Base-by-base conservation (phyloP, 164 flowering plant genomes). In the Aristolochia contorta region DNA sequence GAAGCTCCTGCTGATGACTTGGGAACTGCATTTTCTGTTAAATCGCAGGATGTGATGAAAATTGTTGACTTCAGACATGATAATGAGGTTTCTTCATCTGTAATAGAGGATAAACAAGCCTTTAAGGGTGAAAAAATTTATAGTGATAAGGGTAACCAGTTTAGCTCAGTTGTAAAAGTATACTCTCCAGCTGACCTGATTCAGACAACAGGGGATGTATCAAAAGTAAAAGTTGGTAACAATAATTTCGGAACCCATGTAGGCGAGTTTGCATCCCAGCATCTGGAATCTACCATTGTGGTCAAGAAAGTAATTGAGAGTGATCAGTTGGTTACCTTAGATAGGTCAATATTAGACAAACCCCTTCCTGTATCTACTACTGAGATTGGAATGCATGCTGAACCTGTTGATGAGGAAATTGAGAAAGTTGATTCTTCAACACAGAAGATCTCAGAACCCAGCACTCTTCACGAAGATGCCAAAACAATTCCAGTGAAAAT, bases 121-220 rank as follows among this genome's bases (percentile, higher is more conserved):
- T 47, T 47, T 43, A 25, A 64, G 41, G 65, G 47, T 32, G 66
- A 33, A 47, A 67, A 25, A 59, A 60, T 37, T 22, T 46, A 48
- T 37, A 22, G 46, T 60, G 33, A 53, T 48, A 59, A 19, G 18
- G 67, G 51, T 64, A 65, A 49, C 10, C 33, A 47, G 54, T 65
- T 72, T 45, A 56, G 49, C 54, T 58, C 59, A 23, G 22, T 49
- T 47, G 69, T 43, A 49, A 63, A 65, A 6, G 61, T 59, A 13
- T 49, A 24, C 27, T 64, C 69, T 50, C 65, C 77, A 59, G 60
- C 72, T 67, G 65, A 72, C 66, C 7, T 55, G 33, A 19, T 10
- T 62, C 58, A 57, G 24, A 76, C 57, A 62, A 37, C 60, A 43
- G 65, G 54, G 25, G 65, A 30, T 20, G 47, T 51, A 58, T 69